These are phyloP conservation scores for Glebionis coronaria DNA, from an alignment of 129 eudicot genomes.

Conservation along the genomic window DNA sequence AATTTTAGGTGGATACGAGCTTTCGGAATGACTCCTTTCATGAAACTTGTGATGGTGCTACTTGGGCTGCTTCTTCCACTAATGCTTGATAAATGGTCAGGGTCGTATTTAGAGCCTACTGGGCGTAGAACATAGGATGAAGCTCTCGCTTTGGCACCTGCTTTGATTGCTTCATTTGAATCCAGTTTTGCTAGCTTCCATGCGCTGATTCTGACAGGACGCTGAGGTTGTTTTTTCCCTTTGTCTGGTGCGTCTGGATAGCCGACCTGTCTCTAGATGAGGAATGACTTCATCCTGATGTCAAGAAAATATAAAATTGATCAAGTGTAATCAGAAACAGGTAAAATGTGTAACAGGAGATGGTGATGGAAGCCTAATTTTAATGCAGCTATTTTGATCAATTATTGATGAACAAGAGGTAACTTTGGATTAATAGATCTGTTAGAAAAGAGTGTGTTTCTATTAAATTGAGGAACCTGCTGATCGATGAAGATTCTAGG, in stretches of 20 bases:
- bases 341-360: too few relatives aligned
- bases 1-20: slow-evolving; percentile 60
- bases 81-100: too few relatives aligned
- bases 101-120: slow-evolving; percentile 38
- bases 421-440: too few relatives aligned
- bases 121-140: slow-evolving; percentile 88
- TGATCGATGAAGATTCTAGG: slow-evolving; percentile 90
- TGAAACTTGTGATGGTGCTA: slow-evolving; percentile 31
- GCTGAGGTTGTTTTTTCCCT: slow-evolving; percentile 47
- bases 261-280: slow-evolving; percentile 82
- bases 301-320: neutral
- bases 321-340: neutral
- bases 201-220: slow-evolving; percentile 72
- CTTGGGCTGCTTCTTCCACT: slow-evolving; percentile 77
- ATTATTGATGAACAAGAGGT: too few relatives aligned
- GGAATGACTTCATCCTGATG: slow-evolving; percentile 93
- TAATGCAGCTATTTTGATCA: too few relatives aligned
- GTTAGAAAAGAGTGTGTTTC: too few relatives aligned
- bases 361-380: too few relatives aligned
- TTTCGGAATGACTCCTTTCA: slow-evolving; percentile 41
- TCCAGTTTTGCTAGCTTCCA: slow-evolving; percentile 94
- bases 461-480: slow-evolving; percentile 45
- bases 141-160: slow-evolving; percentile 89
- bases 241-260: slow-evolving; percentile 69
- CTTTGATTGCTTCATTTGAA: slow-evolving; percentile 71